phyloP scores from a whole-genome alignment of 176 grass and related monocot species.

The Guadua angustifolia region DNA sequence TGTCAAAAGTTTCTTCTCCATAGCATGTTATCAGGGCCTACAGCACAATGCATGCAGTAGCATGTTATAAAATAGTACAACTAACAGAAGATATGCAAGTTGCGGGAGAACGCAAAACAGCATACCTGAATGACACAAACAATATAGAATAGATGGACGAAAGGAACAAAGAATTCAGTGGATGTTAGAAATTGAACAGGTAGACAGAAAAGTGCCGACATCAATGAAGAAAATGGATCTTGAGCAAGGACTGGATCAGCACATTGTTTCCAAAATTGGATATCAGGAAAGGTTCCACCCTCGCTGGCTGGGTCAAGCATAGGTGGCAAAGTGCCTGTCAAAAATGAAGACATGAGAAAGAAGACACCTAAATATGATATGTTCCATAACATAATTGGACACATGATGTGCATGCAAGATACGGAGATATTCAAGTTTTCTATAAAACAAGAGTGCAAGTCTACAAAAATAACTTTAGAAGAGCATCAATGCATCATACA shows the following conservation, averaged over 20 bases:
- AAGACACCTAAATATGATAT: conserved; percentile 7
- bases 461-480: background rate
- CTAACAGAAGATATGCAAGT: background rate
- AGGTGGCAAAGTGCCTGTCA: conserved; percentile 62
- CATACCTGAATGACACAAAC: conserved; percentile 92
- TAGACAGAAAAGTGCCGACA: conserved; percentile 84
- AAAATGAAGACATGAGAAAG: conserved; percentile 39
- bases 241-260: conserved; percentile 87
- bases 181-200: conserved; percentile 77
- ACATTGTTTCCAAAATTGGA: conserved; percentile 87
- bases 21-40: conserved; percentile 93
- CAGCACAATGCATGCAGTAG: conserved; percentile 37
- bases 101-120: conserved; percentile 14
- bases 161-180: conserved; percentile 63
- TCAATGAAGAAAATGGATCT: conserved; percentile 92
- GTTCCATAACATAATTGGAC: background rate
- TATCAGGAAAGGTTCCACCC: conserved; percentile 75
- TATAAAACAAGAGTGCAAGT: conserved; percentile 19
- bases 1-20: conserved; percentile 69
- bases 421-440: background rate
- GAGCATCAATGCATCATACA: background rate
- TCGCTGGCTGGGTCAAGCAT: conserved; percentile 62
- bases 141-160: conserved; percentile 92
- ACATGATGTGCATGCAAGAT: background rate
- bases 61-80: conserved; percentile 32